Base-by-base conservation (phyloP, 257 asterid species). In the Petunia secreta region DNA sequence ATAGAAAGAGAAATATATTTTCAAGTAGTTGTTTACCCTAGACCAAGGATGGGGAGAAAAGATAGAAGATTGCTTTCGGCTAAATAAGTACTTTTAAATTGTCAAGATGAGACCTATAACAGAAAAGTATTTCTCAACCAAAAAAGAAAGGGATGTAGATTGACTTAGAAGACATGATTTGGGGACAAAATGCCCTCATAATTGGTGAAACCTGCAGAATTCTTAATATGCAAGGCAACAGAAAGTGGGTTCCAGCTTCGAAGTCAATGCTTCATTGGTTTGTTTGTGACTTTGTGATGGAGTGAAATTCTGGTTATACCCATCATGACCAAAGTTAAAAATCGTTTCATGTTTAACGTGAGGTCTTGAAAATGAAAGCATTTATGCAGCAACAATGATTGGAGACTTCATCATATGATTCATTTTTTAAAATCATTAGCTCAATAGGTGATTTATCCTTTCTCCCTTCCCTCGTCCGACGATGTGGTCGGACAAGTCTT, bases 251-350 rank as follows among this genome's bases (percentile, higher is more conserved):
- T 58, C 55, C 80, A 76, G 43, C 80, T 40, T 57, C 5, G 4
- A 76, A 76, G 80, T 76, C 68, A 76, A 76, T 76, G 80, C 68
- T 43, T 76, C 67, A 9, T 76, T 76, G 80, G 68, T 76, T 76
- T 73, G 6, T 50, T 73, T 50, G 40, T 52, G 58, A 7, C 41
- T 4, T 75, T 75, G 14, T 75, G 16, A 16, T 57, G 54, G 65
- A n/a, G 57, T 76, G 54, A 57, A 57, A 8, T n/a, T 36, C 2
- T 50, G n/a, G 77, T 71, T 71, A 34, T 25, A 16, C 44, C 25
- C 25, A 25, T 25, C 25, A 25, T 25, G 25, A 25, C 0, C 25
- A 25, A 25, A 25, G 25, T 25, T 25, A 25, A 25, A 25, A 25
- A 25, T 25, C 25, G 25, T 25, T 25, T 25, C 25, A 25, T 25